Evolutionary conservation across 208 protist genomes (phyloP), one percentile per base, ranked within the genome.

Genomic region (Polymyxa betae): DNA sequence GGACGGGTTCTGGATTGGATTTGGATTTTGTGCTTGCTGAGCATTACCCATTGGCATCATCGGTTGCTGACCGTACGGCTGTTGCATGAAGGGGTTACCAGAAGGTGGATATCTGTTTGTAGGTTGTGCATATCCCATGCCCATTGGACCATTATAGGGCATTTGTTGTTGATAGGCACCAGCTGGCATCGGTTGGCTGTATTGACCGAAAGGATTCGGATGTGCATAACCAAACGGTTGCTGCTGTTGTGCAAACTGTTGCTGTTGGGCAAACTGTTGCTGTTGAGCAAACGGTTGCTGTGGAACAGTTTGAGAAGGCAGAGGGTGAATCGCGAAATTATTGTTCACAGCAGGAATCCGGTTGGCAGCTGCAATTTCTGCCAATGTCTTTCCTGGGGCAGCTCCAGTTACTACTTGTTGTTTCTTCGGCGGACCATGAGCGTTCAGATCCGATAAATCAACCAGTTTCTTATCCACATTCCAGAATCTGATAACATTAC

Each of bases 361-460:
- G 72, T 82, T 82, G 72, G 16, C 35, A n/a, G 72, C 72, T 35
- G 72, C 72, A n/a, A 82, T 82, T n/a, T 82, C 72, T 20, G 72
- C 72, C 5, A 82, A n/a, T 43, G 72, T 45, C 35, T 82, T 82
- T 5, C 72, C n/a, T 43, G 40, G 72, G 72, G 72, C 40, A 43
- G 72, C 5, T 20, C 35, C 35, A 35, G 72, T 35, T 82, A 43
- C 35, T 5, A 43, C 72, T 43, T 35, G 35, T 20, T 5, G 35
- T 43, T 82, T 35, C n/a, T 82, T 82, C 35, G 40, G 35, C 72
- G 72, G 40, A 20, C 16, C 72, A 82, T 82, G 72, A 43, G 72
- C 72, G 5, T n/a, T 5, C 16, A 82, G 72, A n/a, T 82, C 72
- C 12, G 72, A 45, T 20, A 82, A 5, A n/a, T 82, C 72, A 43